Evolutionary conservation across 2,329 filamentous ascomycete species (phyloP).

Genomic region (Lachnellula subtilissima): DNA sequence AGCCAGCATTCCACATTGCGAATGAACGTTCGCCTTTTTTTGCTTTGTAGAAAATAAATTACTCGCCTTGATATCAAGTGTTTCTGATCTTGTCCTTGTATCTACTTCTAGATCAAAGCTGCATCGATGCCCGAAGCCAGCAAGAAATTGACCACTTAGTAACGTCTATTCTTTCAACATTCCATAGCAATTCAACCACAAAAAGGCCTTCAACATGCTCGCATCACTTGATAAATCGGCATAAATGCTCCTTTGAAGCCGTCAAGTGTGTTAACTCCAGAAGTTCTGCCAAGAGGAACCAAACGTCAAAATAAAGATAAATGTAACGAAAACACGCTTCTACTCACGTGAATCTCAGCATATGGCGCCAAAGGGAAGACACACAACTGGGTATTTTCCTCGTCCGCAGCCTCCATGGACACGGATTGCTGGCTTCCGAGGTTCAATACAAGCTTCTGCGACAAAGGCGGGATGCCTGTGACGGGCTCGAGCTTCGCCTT

Average conservation of each 20-base stretch:
- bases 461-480: constrained; percentile 80
- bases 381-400: constrained; percentile 63
- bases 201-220: no score
- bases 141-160: no score
- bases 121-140: no score
- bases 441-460: constrained; percentile 71
- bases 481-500: constrained; percentile 87
- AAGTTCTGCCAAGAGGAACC: constrained; percentile 3
- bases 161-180: no score
- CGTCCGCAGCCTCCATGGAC: constrained; percentile 63
- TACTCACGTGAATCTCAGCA: constrained; percentile 74
- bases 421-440: constrained; percentile 56
- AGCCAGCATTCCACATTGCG: no score
- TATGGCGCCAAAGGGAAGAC: constrained; percentile 66
- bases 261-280: neutral
- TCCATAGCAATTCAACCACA: no score
- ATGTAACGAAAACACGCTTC: constrained; percentile 3
- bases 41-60: no score
- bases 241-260: neutral
- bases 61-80: no score
- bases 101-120: no score
- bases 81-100: no score
- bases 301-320: constrained; percentile 1
- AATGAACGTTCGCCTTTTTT: no score
- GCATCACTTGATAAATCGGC: no score